These are phyloP conservation scores for Coniella lustricola DNA, from an alignment of 2,329 filamentous ascomycete species.

Conservation along the genomic window DNA sequence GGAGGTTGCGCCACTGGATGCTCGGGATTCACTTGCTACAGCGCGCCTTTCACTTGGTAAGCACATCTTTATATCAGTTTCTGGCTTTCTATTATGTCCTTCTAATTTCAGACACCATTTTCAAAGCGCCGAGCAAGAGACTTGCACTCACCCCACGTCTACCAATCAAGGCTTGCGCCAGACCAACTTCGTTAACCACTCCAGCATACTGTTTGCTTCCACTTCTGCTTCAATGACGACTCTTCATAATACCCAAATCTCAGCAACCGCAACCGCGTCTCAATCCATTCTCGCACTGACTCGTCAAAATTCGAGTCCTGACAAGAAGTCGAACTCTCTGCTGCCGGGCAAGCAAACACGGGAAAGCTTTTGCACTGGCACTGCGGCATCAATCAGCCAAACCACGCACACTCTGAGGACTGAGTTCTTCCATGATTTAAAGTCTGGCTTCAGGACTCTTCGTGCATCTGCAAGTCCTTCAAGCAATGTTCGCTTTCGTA, in stretches of 20 bases:
- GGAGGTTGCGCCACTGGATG: neutral
- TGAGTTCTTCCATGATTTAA: neutral
- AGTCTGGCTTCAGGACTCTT: too few relatives aligned
- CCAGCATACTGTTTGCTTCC: neutral
- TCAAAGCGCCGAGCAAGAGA: neutral
- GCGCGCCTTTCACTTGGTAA: neutral
- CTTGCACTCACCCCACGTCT: neutral
- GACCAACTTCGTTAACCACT: neutral
- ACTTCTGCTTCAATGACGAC: neutral
- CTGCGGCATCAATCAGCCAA: neutral
- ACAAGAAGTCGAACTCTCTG: neutral
- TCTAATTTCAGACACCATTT: too few relatives aligned
- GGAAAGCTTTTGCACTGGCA: neutral
- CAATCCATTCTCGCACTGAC: neutral
- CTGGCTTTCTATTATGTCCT: neutral
- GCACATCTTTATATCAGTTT: neutral
- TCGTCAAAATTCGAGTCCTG: neutral
- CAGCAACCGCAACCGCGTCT: neutral
- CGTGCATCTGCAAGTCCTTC: too few relatives aligned
- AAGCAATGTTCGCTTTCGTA: too few relatives aligned
- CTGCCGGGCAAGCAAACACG: neutral
- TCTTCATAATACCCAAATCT: neutral
- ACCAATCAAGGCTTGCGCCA: neutral
- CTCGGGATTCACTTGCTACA: neutral
- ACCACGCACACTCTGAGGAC: too few relatives aligned